These are phyloP conservation scores for Pyronema omphalodes DNA, from an alignment of 495 filamentous ascomycete species.

Conservation along the genomic window DNA sequence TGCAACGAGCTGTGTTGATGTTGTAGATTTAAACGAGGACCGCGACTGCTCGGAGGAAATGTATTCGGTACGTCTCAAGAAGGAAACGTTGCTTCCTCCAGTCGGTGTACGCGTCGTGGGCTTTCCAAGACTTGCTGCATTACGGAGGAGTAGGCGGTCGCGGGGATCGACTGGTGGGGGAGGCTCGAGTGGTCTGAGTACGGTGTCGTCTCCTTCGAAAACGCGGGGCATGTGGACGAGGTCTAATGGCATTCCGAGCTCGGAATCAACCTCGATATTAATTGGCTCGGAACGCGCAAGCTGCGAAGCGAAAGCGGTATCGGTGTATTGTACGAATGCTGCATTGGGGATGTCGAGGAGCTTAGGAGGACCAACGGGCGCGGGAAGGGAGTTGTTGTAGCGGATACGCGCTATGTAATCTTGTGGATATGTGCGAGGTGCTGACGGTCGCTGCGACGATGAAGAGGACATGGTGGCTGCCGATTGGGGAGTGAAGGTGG, in stretches of 20 bases:
- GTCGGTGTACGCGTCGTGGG: conserved; percentile 42
- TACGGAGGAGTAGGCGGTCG: conserved; percentile 63
- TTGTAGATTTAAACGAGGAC: conserved; percentile 25
- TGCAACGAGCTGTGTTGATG: conserved; percentile 19
- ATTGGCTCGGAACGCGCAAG: conserved; percentile 78
- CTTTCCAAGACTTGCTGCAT: conserved; percentile 64
- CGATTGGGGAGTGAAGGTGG: neutral
- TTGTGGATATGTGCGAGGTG: conserved; percentile 39
- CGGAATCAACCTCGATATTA: conserved; percentile 92
- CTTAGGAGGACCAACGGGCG: conserved; percentile 84
- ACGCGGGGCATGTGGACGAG: conserved; percentile 84
- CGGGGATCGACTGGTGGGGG: conserved; percentile 54
- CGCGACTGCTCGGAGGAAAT: conserved; percentile 52
- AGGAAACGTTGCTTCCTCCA: conserved; percentile 47
- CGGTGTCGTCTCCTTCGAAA: conserved; percentile 87
- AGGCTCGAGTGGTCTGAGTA: conserved; percentile 58
- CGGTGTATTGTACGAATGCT: conserved; percentile 73
- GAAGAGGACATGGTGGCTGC: neutral
- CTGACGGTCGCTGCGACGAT: neutral
- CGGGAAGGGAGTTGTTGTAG: conserved; percentile 86
- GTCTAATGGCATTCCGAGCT: conserved; percentile 93
- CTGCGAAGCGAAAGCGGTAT: conserved; percentile 68
- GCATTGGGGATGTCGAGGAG: conserved; percentile 89
- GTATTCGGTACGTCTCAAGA: conserved; percentile 90
- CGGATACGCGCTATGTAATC: conserved; percentile 91